Conservation (phyloP, 495 filamentous ascomycete genomes). For the Lindgomyces ingoldianus region DNA sequence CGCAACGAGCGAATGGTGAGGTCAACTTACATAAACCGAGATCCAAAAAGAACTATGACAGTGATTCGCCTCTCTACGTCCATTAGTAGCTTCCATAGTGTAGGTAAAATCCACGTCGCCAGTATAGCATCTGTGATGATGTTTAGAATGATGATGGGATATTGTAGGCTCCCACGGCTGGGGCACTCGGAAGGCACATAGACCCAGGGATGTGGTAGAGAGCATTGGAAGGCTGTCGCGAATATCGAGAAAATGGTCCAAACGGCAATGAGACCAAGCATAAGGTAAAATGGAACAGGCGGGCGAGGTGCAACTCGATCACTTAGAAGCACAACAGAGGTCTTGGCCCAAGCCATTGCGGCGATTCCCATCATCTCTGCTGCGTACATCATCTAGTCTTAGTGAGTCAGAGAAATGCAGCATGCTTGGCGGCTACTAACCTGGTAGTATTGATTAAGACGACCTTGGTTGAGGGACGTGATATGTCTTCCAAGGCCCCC, state of each 20-base stretch:
- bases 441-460: conserved; percentile 22
- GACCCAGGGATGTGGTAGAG: conserved; percentile 31
- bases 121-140: conserved; percentile 35
- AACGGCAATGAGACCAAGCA: conserved; percentile 12
- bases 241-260: conserved; percentile 37
- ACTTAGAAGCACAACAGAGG: conserved; percentile 31
- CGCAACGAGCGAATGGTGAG: background rate
- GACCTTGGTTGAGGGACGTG: background rate
- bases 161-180: conserved; percentile 27
- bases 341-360: conserved; percentile 31
- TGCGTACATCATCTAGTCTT: conserved; percentile 15
- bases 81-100: conserved; percentile 31
- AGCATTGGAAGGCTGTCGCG: conserved; percentile 35
- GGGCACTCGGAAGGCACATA: conserved; percentile 18
- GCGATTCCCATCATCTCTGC: conserved; percentile 23
- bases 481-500: conserved; percentile 31
- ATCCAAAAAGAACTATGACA: conserved; percentile 30
- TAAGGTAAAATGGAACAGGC: conserved; percentile 7
- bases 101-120: conserved; percentile 32
- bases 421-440: background rate
- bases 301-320: conserved; percentile 29
- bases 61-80: conserved; percentile 14
- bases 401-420: background rate
- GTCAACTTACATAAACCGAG: conserved; percentile 18
- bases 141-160: conserved; percentile 35